Evolutionary conservation across 2,329 filamentous ascomycete species (phyloP), one percentile per base, ranked within the genome.

Genomic region (Arthrobotrys iridis): DNA sequence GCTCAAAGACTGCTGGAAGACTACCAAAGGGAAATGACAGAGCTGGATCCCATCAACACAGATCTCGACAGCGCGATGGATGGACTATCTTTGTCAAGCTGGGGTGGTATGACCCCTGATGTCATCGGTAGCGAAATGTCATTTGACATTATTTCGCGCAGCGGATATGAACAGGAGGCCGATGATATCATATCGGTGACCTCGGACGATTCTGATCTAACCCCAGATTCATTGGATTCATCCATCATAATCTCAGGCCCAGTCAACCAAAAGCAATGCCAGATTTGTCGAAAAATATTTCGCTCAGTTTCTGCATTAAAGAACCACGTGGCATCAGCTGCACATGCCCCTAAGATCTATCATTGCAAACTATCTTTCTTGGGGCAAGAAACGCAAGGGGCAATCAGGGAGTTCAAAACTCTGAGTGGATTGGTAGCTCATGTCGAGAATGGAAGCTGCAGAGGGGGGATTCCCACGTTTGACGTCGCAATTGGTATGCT

Each of bases 351-450:
- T 8, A 33, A 41, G 3, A 10, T 71, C 4, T 71, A 64, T 10
- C 66, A 71, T 15, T 71, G 66, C 20, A 15, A 26, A 8, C 18
- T 71, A 4, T 33, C 66, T 2, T 58, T 71, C 26, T 26, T 70
- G 1, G 58, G 58, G 4, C 11, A 35, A 0, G 4, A 46, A 13
- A 24, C 30, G 0, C 4, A 13, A 4, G 50, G 4, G 11, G 10
- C 26, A 10, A 11, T 52, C 15, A 72, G 37, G 20, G 4, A 57
- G 6, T 72, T 72, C 26, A 71, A 71, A 11, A 71, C 37, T 3
- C n/a, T 72, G 5, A 43, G 50, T 24, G 67, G 59, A 20, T n/a
- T 72, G 3, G 67, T 65, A 7, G 11, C 20, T 4, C 67, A 72
- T 37, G 15, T 72, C 10, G 67, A 72, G 46, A 59, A 1, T 1